phyloP scores from a whole-genome alignment of 352 stramenopile genomes.

The Pythium dissimile region DNA sequence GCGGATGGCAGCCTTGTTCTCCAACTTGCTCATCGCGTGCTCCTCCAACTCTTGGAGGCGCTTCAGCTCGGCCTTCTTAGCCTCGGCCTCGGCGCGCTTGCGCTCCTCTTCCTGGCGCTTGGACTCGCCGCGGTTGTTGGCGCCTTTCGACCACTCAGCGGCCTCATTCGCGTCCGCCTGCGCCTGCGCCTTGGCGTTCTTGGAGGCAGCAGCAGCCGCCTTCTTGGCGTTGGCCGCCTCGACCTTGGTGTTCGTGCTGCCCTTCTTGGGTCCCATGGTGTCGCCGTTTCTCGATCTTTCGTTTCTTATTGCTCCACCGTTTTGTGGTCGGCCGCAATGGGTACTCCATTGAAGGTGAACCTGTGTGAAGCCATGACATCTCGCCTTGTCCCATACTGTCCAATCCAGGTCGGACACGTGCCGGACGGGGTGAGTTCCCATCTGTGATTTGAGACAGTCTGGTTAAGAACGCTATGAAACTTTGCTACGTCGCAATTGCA shows the following conservation, averaged over 20 bases:
- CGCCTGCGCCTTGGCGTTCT: slow-evolving; percentile 51
- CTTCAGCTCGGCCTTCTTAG: slow-evolving; percentile 73
- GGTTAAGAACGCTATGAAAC: slow-evolving; percentile 20
- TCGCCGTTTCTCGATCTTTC: slow-evolving; percentile 14
- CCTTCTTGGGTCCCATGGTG: slow-evolving; percentile 47
- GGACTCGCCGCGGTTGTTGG: slow-evolving; percentile 39
- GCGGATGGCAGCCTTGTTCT: slow-evolving; percentile 58
- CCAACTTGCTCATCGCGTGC: slow-evolving; percentile 36
- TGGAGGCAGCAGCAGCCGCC: slow-evolving; percentile 43
- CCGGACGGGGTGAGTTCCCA: slow-evolving; percentile 5
- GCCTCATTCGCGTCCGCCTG: slow-evolving; percentile 36
- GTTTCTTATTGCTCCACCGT: slow-evolving; percentile 1
- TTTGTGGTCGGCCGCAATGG: slow-evolving; percentile 9
- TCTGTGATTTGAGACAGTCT: slow-evolving; percentile 1
- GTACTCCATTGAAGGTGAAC: slow-evolving; percentile 13
- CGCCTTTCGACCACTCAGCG: slow-evolving; percentile 58
- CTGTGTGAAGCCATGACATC: slow-evolving; percentile 19
- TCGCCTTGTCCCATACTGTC: background rate
- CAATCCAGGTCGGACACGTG: slow-evolving; percentile 4
- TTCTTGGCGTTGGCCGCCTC: slow-evolving; percentile 75
- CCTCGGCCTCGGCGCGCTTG: slow-evolving; percentile 55
- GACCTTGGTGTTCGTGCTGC: slow-evolving; percentile 60
- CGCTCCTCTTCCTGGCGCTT: slow-evolving; percentile 55
- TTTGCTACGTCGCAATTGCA: background rate
- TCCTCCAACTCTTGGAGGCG: slow-evolving; percentile 67